Evolutionary conservation across 2,329 filamentous ascomycete species (phyloP).

Genomic region (Aureobasidium sp.): DNA sequence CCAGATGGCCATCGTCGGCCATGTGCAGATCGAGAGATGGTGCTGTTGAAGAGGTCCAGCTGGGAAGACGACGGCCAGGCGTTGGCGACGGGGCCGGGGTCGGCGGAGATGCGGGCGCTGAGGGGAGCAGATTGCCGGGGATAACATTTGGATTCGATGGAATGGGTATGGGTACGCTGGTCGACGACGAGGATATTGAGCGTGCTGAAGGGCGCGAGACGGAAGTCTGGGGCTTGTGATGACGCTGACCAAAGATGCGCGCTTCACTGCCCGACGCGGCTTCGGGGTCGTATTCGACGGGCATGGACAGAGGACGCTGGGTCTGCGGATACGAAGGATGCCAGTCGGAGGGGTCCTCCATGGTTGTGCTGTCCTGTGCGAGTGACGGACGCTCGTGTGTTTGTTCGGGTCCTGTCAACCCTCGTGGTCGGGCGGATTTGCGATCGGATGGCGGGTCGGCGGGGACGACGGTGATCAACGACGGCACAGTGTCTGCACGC

Average conservation of each 20-base stretch:
- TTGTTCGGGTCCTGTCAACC: background rate
- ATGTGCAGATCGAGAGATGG: slow-evolving; percentile 67
- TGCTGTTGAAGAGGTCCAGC: slow-evolving; percentile 71
- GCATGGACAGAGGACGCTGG: slow-evolving; percentile 18
- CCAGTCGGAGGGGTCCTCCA: slow-evolving; percentile 19
- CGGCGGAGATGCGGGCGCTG: slow-evolving; percentile 58
- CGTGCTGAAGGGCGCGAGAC: slow-evolving; percentile 13
- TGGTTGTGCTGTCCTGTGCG: background rate
- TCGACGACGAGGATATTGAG: slow-evolving; percentile 13
- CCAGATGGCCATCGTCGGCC: slow-evolving; percentile 26
- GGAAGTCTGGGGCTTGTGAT: slow-evolving; percentile 7
- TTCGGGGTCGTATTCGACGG: slow-evolving; percentile 16
- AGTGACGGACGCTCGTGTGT: background rate
- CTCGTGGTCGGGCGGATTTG: slow-evolving; percentile 9
- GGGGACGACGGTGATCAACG: slow-evolving; percentile 7
- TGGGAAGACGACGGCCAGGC: slow-evolving; percentile 55
- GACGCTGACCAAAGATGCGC: slow-evolving; percentile 9
- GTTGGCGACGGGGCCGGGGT: slow-evolving; percentile 62
- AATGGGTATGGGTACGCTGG: slow-evolving; percentile 40
- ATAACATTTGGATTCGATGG: slow-evolving; percentile 42
- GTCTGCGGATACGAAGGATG: slow-evolving; percentile 16
- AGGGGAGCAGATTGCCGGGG: slow-evolving; percentile 55
- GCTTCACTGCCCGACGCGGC: slow-evolving; percentile 7
- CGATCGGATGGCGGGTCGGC: background rate
- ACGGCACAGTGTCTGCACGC: background rate